Conservation (phyloP, 73 alveolate genomes). For the Tetrahymena malaccensis region DNA sequence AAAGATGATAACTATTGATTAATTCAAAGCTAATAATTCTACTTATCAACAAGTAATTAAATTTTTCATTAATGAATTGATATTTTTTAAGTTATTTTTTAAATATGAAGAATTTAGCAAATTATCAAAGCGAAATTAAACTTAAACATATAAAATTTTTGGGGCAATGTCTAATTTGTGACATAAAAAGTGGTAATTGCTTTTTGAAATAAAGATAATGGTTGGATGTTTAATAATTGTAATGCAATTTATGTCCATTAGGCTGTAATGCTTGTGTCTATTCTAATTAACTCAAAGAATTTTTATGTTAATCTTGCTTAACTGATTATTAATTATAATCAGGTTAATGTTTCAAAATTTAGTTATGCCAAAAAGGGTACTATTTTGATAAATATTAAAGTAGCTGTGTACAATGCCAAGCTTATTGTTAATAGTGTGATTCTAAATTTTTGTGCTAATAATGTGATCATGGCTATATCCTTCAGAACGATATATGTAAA, state of each 20-base stretch:
- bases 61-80: too few relatives aligned
- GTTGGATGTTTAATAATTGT: not conserved
- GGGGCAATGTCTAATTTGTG: not conserved
- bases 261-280: not conserved
- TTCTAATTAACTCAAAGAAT: not conserved
- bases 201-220: too few relatives aligned
- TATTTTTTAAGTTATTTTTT: too few relatives aligned
- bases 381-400: not conserved
- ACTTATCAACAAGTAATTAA: not conserved
- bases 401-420: not conserved
- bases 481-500: not conserved
- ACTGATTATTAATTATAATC: too few relatives aligned
- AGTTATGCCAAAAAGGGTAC: not conserved
- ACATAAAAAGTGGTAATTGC: not conserved
- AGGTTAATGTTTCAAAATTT: not conserved
- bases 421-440: not conserved
- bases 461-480: not conserved
- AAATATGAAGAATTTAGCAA: not conserved
- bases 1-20: too few relatives aligned
- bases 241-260: not conserved
- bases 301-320: not conserved
- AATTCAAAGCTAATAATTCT: not conserved
- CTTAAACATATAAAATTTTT: not conserved
- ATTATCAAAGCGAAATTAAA: not conserved
- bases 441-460: not conserved